Base-by-base conservation (phyloP, 2,329 filamentous ascomycete genomes). In the Aspergillus piperis region DNA sequence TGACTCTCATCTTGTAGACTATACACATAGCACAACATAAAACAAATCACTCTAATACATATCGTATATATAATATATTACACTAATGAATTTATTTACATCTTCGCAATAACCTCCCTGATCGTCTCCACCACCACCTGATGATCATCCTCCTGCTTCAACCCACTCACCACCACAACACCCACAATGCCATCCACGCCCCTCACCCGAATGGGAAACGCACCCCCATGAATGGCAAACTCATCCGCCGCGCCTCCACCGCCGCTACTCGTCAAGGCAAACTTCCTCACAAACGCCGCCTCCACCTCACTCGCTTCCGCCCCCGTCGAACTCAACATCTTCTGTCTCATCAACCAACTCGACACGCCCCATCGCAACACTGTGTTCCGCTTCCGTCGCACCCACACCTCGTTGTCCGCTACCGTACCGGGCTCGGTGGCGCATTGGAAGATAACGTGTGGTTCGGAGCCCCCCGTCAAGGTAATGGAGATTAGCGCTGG, bases 191-290 rank as follows among this genome's bases (percentile, higher is more conserved):
- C 90, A 77, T 93, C 90, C 1, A 93, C 89, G 0, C 89, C 89
- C 56, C 79, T 78, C 6, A 94, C 90, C 7, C 86, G 82, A 32
- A 94, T 83, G 0, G 91, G 91, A 64, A 91, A 86, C 0, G 83
- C 91, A 21, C 91, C 91, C 0, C 91, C 91, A 74, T 93, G 90
- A 63, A 92, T 90, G 1, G 90, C 90, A 78, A 90, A 94, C 32
- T 84, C 80, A 57, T 82, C 81, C 2, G 82, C 83, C 19, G 70
- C 68, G 8, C 66, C 68, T 2, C 73, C 71, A 15, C 81, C 80
- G 53, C 82, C 83, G 42, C 78, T 76, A 58, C 75, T 75, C 5
- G 84, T 82, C 69, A 93, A 78, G 36, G 83, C 86, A 70, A 85
- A 90, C 72, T 89, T 89, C 32, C 81, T 80, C 42, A 82, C 82